Percentiles rank a stretch among this genome's conserved stretches.
Conservation (phyloP, 176 grass and related monocot species). For the Aegilops longissima region DNA sequence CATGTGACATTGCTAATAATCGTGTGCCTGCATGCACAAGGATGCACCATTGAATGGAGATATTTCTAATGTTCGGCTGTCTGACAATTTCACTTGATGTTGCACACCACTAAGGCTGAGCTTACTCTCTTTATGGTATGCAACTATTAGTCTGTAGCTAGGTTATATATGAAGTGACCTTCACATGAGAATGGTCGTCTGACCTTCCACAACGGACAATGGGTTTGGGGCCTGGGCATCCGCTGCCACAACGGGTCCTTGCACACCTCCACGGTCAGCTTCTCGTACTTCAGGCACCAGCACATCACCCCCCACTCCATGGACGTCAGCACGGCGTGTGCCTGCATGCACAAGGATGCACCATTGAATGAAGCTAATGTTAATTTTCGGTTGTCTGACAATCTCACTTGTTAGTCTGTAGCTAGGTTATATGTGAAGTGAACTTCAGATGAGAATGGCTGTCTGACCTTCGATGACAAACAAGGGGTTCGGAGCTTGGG, state of each 20-base stretch:
- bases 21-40: slow-evolving; percentile 45
- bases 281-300: no score
- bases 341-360: slow-evolving; percentile 34
- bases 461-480: no score
- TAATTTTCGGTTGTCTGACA: background rate
- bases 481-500: no score
- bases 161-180: background rate
- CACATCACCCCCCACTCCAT: slow-evolving; percentile 31
- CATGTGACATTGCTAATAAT: no score
- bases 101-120: no score
- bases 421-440: background rate
- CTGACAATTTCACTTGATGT: background rate
- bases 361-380: background rate
- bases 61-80: background rate
- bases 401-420: background rate
- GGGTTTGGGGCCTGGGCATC: no score
- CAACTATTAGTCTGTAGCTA: background rate
- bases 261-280: no score
- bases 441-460: background rate
- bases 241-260: no score
- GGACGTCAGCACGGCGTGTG: slow-evolving; percentile 34
- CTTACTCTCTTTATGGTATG: background rate
- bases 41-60: background rate
- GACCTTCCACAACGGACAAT: no score
- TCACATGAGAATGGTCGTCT: no score